Evolutionary conservation across 2,329 filamentous ascomycete species (phyloP).

Genomic region (Phyllachora maydis): DNA sequence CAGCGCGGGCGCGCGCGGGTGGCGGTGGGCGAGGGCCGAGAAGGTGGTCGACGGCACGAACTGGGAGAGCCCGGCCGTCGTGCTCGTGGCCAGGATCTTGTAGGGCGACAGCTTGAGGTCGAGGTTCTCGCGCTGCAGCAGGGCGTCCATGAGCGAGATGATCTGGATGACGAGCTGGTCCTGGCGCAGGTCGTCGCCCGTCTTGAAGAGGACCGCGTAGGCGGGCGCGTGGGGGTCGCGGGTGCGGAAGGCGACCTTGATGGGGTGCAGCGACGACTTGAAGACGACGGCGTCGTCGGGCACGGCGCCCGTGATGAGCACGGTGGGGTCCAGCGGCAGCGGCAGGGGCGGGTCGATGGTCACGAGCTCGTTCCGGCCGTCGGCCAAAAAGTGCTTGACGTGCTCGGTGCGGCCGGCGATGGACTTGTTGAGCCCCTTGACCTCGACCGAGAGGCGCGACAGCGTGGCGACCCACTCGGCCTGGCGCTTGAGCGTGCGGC

Average conservation of each 20-base stretch:
- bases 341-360: conserved; percentile 71
- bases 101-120: conserved; percentile 92
- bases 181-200: conserved; percentile 86
- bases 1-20: conserved; percentile 52
- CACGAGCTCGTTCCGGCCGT: conserved; percentile 76
- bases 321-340: conserved; percentile 68
- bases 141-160: conserved; percentile 91
- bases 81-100: conserved; percentile 84
- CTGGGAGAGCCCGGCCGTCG: conserved; percentile 75
- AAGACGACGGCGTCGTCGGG: conserved; percentile 81
- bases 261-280: conserved; percentile 82
- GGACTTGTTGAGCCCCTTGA: conserved; percentile 61
- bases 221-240: conserved; percentile 48
- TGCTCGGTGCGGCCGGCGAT: conserved; percentile 64
- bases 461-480: conserved; percentile 77
- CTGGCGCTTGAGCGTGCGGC: conserved; percentile 64
- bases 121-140: conserved; percentile 87
- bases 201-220: conserved; percentile 94
- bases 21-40: conserved; percentile 65
- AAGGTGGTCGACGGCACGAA: conserved; percentile 78
- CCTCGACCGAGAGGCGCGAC: conserved; percentile 73
- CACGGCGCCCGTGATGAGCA: conserved; percentile 59
- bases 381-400: conserved; percentile 65
- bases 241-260: conserved; percentile 81
- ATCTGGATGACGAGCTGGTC: conserved; percentile 95